phyloP scores from a whole-genome alignment of 495 filamentous ascomycete genomes.

The Podospora pseudocomata region DNA sequence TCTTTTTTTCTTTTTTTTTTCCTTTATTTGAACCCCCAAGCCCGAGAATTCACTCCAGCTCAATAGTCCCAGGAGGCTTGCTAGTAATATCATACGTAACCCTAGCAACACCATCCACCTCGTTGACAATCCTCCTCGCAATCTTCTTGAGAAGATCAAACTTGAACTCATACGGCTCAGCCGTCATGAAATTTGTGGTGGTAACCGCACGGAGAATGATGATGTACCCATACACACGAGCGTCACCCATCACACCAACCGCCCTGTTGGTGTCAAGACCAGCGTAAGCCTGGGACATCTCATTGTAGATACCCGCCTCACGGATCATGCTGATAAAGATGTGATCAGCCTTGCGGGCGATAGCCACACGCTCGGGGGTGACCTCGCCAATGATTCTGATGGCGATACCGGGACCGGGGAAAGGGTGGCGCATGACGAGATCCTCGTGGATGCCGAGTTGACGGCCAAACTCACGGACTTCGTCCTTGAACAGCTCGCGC shows the following conservation, averaged over 20 bases:
- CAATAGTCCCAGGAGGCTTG: conserved; percentile 64
- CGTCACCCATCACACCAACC: conserved; percentile 64
- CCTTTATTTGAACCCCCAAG: neutral
- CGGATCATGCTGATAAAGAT: conserved; percentile 87
- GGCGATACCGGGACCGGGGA: conserved; percentile 74
- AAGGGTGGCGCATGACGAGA: conserved; percentile 57
- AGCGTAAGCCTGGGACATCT: conserved; percentile 65
- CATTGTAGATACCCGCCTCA: conserved; percentile 75
- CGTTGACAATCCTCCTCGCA: conserved; percentile 74
- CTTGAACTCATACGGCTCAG: conserved; percentile 60
- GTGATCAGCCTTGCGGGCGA: conserved; percentile 78
- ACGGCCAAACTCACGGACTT: conserved; percentile 22
- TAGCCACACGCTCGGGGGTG: conserved; percentile 70
- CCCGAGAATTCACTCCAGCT: conserved; percentile 18
- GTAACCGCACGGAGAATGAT: conserved; percentile 63
- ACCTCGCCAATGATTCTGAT: conserved; percentile 90
- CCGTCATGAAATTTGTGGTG: conserved; percentile 79
- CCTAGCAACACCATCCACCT: conserved; percentile 60
- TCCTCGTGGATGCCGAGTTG: conserved; percentile 22
- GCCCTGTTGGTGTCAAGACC: conserved; percentile 64
- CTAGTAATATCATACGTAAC: conserved; percentile 61
- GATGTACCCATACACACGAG: conserved; percentile 47
- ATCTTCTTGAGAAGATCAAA: conserved; percentile 65
- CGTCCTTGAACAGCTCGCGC: conserved; percentile 67
- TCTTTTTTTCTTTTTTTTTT: neutral